Base-by-base conservation (phyloP, 768 basidiomycete genomes). In the Amanita fuliginea region DNA sequence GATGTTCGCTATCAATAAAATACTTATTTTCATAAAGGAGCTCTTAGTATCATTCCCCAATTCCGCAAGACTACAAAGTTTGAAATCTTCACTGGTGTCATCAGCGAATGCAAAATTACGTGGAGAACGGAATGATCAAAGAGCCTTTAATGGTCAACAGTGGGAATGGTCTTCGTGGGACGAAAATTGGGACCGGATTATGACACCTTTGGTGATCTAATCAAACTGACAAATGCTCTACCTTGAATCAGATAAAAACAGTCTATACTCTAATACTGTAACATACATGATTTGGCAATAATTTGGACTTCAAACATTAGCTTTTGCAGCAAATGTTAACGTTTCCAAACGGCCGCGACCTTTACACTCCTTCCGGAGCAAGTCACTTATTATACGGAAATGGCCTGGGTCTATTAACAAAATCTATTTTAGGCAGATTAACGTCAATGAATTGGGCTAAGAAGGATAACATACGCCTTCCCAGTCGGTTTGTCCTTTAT, bases 351-450 rank as follows among this genome's bases (percentile, higher is more conserved):
- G 73, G 1, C 91, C 89, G 55, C 78, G 77, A 14, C 90, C 90
- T 64, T 95, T 94, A 60, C 84, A 85, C 61, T 97, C 88, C 61
- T 86, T 88, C 62, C 93, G 88, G 52, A 98, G 66, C 36, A 98
- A 65, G 53, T 98, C 95, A 57, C 85, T 88, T 55, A 99, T 76
- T 16, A 85, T 73, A 32, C 88, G 81, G 76, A 96, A 95, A 57
- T 88, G 83, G 36, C 86, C 79, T 4, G 96, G 95, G 61, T 97
- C 93, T 53, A 98, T 97, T 49, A 95, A 74, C 70, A 95, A 75
- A 42, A 85, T 78, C 95, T 98, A 57, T 48, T 24, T 44, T 28
- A 49, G 30, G 57, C 49, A 24, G 5, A 28, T 14, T 34, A 16
- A 4, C 7, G 35, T 24, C 18, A 35, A 51, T 18, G 41, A 35